Base-by-base conservation (phyloP, 108 stramenopile genomes). In the Cyclostephanos invisitatus region DNA sequence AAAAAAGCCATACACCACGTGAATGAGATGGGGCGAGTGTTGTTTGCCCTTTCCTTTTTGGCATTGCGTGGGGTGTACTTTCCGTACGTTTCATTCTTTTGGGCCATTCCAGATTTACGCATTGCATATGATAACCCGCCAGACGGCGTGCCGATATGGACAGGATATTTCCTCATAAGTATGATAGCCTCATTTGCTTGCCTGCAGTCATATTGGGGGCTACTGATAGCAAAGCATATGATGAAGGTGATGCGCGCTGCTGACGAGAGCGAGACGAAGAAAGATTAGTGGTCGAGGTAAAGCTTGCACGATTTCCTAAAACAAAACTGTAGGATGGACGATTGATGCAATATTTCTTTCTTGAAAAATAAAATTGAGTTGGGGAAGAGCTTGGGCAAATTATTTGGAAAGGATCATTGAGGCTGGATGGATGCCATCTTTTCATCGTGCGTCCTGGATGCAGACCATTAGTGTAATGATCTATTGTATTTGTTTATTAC, bases 161-260 rank as follows among this genome's bases (percentile, higher is more conserved):
- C 77, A 6, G 46, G 78, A 5, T 72, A 75, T 20, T 67, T 75
- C 15, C 50, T 84, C 0, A 68, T 72, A 57, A 18, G 68, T 21
- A 50, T 73, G 14, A 58, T 71, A 28, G 42, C 37, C 25, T 67
- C 78, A 38, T 86, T 89, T 59, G 75, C 84, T 10, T 38, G 61
- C 37, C 58, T 87, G 42, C 86, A 87, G 73, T 15, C 73, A 7
- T 84, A 83, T 64, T 89, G 88, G 88, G 88, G 71, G 46, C 12
- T 53, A 8, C 67, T 87, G 56, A 70, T 89, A 55, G 51, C 74
- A 11, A 79, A 57, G 29, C 86, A 86, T 40, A 60, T 86, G 29
- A 64, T 59, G 35, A 84, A 84, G 60, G 75, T 71, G 27, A 38
- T 85, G n/a, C 44, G 35, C 20, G 75, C 40, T 7, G 35, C 28